These are phyloP conservation scores for Strigomonas galati DNA, from an alignment of 208 protist genomes.

Conservation along the genomic window DNA sequence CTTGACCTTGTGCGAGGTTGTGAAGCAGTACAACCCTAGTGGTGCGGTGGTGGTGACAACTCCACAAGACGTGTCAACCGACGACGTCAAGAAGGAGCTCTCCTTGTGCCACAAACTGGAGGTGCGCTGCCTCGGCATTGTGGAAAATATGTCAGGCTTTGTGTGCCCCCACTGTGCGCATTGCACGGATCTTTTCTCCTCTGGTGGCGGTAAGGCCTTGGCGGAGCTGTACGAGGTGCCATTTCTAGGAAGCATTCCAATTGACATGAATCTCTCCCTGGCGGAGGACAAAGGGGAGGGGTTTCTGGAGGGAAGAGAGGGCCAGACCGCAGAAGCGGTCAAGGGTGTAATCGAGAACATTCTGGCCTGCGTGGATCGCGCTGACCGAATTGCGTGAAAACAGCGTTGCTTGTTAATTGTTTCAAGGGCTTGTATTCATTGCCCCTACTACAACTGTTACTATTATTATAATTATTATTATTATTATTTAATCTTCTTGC, in stretches of 20 bases:
- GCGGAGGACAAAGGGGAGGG: conserved; percentile 68
- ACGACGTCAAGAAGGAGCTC: conserved; percentile 92
- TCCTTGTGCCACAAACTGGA: conserved; percentile 86
- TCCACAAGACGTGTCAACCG: conserved; percentile 86
- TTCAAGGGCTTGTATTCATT: neutral
- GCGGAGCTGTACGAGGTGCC: conserved; percentile 76
- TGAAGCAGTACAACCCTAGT: conserved; percentile 47
- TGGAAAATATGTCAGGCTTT: conserved; percentile 94
- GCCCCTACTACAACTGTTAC: neutral
- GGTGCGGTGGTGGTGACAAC: conserved; percentile 91
- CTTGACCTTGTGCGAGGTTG: conserved; percentile 81
- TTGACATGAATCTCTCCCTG: conserved; percentile 70
- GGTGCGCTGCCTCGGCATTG: conserved; percentile 86
- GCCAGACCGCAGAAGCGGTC: conserved; percentile 49
- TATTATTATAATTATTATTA: neutral
- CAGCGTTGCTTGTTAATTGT: neutral
- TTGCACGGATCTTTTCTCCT: conserved; percentile 86
- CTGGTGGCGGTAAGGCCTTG: conserved; percentile 74
- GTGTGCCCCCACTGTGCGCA: conserved; percentile 91
- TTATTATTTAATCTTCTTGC: neutral
- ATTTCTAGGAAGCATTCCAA: conserved; percentile 80
- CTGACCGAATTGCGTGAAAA: conserved; percentile 7
- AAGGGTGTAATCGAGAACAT: conserved; percentile 51
- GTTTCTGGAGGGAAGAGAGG: conserved; percentile 33
- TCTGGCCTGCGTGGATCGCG: conserved; percentile 54